Conservation (phyloP, 495 filamentous ascomycete species). For the Aspergillus bertholletiae region DNA sequence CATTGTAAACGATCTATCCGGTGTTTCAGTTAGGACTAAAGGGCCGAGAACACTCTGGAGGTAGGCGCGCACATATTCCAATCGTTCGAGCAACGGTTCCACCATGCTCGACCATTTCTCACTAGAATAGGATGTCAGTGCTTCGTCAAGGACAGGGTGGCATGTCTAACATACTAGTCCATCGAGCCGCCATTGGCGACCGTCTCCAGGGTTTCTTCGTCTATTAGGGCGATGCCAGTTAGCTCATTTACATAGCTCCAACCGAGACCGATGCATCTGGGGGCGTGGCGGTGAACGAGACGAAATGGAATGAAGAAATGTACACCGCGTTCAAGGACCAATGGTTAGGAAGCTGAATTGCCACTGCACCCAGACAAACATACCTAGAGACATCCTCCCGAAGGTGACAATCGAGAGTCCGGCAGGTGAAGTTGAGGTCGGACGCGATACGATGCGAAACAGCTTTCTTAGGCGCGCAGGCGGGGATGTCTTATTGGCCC, state of each 20-base stretch:
- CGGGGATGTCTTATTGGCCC: slow-evolving; percentile 7
- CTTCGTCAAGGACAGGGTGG: not conserved
- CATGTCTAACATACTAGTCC: slow-evolving; percentile 55
- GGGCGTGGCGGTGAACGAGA: not conserved
- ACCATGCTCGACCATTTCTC: slow-evolving; percentile 53
- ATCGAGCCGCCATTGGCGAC: slow-evolving; percentile 65
- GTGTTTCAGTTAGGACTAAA: not conserved
- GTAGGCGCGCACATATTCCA: slow-evolving; percentile 46
- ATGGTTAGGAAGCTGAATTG: not conserved
- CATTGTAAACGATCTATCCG: slow-evolving; percentile 49
- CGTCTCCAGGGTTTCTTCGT: slow-evolving; percentile 60
- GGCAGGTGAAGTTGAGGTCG: not conserved
- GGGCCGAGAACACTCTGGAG: not conserved
- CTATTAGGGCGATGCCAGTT: slow-evolving; percentile 13
- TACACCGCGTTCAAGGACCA: not conserved
- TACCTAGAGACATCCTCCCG: slow-evolving; percentile 39
- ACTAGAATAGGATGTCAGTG: slow-evolving; percentile 28
- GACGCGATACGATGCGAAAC: not conserved
- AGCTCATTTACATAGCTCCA: not conserved
- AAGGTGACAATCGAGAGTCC: not conserved
- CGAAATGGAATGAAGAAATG: not conserved
- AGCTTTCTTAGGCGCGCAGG: not conserved
- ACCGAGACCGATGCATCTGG: not conserved
- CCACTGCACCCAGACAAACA: no score
- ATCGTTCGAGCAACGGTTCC: slow-evolving; percentile 45